Base-by-base conservation (phyloP, 2,329 filamentous ascomycete genomes). In the Sphaceloma murrayae region DNA sequence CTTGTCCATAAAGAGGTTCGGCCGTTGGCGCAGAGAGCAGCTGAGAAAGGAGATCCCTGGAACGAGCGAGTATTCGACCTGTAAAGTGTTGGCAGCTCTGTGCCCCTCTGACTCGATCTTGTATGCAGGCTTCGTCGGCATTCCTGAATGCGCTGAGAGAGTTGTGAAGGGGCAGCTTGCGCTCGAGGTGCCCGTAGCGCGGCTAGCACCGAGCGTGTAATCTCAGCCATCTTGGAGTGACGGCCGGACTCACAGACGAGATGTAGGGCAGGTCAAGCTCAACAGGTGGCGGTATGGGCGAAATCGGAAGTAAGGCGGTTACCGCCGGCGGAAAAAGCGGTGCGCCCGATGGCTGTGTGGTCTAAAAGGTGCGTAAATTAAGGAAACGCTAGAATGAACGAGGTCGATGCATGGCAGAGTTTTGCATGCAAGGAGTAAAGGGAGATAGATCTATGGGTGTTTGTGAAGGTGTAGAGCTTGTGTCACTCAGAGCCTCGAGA, bases 41-140 rank as follows among this genome's bases (percentile, higher is more conserved):
- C 11, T 27, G 6, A 11, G 7, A 6, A 27, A 7, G 24, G 24
- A 6, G 24, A 27, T 6, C 7, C 24, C 6, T 6, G 7, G 24
- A 11, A 27, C 7, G 24, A 27, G 7, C 24, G 6, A 6, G 24
- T 7, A 6, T 6, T 6, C 24, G 24, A 11, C 6, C 11, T 11
- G 7, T 6, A 27, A 11, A 27, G 24, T 27, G 7, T 27, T 11
- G 24, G 7, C 6, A 7, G 6, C 24, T 27, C 7, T 7, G 11
- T 27, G 11, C 24, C 11, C 7, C 11, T 5, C 11, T 29, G 36
- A 5, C 29, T 16, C 14, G 33, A 13, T 18, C 19, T 21, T 8
- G 34, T 34, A 31, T 33, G 34, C 24, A 46, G 21, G 9, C 44
- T 32, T 33, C 57, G 56, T 8, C 55, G 51, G 32, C 54, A 51